phyloP scores from a whole-genome alignment of 441 rosid species.

The Adansonia gregorii region DNA sequence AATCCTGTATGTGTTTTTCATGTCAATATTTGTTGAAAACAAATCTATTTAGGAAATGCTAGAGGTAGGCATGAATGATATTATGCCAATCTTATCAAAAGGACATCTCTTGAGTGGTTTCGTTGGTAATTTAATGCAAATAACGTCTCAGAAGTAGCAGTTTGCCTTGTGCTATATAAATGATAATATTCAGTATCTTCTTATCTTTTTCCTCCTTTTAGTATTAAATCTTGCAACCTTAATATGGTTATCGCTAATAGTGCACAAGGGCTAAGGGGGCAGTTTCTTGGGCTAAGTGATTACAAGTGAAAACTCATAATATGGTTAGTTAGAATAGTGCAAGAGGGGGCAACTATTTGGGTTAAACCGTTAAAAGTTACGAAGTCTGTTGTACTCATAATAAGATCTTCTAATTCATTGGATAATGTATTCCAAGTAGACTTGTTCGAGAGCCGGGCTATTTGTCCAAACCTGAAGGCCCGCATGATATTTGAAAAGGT shows the following conservation, averaged over 20 bases:
- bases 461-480: no score
- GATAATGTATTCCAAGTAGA: neutral
- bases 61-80: neutral
- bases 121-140: neutral
- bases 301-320: neutral
- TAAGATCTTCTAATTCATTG: neutral
- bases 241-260: neutral
- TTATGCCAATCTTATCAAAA: neutral
- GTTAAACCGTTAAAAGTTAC: neutral
- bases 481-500: no score
- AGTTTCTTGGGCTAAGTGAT: slow-evolving; percentile 5
- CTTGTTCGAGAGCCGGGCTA: no score
- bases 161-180: neutral
- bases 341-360: neutral
- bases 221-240: neutral
- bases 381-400: neutral
- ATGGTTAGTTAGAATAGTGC: neutral
- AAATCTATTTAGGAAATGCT: neutral
- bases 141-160: neutral
- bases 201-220: neutral
- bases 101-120: neutral
- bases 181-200: neutral
- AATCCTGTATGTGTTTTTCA: neutral
- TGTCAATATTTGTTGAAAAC: neutral
- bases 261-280: neutral